Evolutionary conservation across 345 rosid genomes (phyloP).

Genomic region (Melastoma malabathricum): DNA sequence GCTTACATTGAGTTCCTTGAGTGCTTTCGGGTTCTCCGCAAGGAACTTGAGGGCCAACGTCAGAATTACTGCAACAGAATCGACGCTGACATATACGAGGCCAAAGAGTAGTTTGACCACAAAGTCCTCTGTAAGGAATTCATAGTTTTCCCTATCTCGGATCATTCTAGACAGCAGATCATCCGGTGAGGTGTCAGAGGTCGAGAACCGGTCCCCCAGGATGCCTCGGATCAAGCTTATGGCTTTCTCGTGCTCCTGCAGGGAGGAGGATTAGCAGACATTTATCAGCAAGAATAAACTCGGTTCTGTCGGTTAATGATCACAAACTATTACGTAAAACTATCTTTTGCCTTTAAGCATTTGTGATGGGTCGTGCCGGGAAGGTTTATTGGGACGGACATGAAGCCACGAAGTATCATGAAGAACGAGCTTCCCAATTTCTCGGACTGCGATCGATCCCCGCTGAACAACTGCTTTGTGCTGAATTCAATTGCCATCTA

Average conservation of each 20-base stretch:
- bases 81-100: constrained; percentile 9
- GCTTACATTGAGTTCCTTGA: constrained; percentile 16
- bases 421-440: constrained; percentile 10
- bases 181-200: constrained; percentile 2
- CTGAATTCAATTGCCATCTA: constrained; percentile 18
- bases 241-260: constrained; percentile 8
- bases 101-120: constrained; percentile 7
- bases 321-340: no score
- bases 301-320: no score
- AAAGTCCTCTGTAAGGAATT: constrained; percentile 17
- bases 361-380: constrained; percentile 24
- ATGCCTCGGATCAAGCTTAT: background rate
- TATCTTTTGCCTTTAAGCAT: constrained; percentile 19
- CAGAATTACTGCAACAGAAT: constrained; percentile 6
- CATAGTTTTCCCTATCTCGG: constrained; percentile 12
- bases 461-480: constrained; percentile 11
- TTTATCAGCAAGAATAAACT: no score
- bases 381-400: constrained; percentile 24
- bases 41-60: constrained; percentile 15
- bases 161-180: constrained; percentile 16
- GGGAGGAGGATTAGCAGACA: no score
- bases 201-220: constrained; percentile 7
- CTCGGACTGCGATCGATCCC: constrained; percentile 6
- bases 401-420: constrained; percentile 1
- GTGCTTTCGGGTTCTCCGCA: constrained; percentile 14